Base-by-base conservation (phyloP, 2,329 filamentous ascomycete genomes). In the Venturia nashicola region DNA sequence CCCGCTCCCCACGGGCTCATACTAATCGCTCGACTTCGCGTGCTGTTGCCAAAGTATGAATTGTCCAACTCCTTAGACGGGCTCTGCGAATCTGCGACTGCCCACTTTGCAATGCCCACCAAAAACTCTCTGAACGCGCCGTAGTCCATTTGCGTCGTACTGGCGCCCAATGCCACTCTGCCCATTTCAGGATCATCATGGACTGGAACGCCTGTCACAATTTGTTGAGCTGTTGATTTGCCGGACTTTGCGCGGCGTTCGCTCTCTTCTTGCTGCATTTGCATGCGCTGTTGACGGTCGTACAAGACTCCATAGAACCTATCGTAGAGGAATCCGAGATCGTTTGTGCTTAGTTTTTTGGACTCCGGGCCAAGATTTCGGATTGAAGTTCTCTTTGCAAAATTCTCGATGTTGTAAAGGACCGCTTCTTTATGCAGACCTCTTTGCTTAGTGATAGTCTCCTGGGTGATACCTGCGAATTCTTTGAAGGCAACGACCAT, bases 401-500 rank as follows among this genome's bases (percentile, higher is more conserved):
- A 99, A 69, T 86, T 96, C 77, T 97, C 94, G 71, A 99, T 97
- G 68, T 92, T 97, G 73, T 91, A 91, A 64, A 99, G 80, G 40
- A 99, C 94, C 0, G 89, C 88, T 71, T 94, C 90, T 76, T 97
- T 97, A 76, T 97, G 95, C 76, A 92, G 96, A 48, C 89, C 81
- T 27, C 94, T 86, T 71, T 95, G 83, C 68, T 97, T 94, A 0
- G 88, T 89, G 66, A 99, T 92, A 61, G 88, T 96, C 71, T 86
- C 88, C 72, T 99, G 93, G 0, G 94, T 99, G 69, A 99, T 96
- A 48, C 87, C 90, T 0, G 93, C 89, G 72, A 99, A 99, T 72
- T 99, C 94, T 70, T 97, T 97, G 78, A 99, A 99, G 0, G 94
- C 94, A 23, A 97, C 94, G 3, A 99, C 94, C 92, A 99, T 97